Evolutionary conservation across 1,284 basidiomycete species (phyloP), one percentile per base, ranked within the genome.

Genomic region (Puccinia brachypodii): DNA sequence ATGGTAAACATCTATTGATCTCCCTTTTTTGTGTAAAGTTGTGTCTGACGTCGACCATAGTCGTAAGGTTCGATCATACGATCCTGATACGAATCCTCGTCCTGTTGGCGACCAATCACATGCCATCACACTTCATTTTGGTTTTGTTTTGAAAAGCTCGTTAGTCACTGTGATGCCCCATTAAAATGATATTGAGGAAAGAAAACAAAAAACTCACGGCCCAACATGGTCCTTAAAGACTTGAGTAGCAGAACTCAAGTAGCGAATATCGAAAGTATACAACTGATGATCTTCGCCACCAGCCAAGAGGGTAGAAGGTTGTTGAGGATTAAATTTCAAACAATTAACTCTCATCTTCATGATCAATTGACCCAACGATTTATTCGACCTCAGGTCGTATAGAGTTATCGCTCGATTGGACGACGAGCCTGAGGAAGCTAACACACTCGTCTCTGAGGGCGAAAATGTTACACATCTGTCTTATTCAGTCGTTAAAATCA

Each of bases 181-280:
- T n/a, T n/a, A 28, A 25, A 16, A n/a, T 14, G 8, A 7, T 11
- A 3, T 31, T 6, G 38, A 13, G 25, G 33, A 3, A 28, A 40
- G 1, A 47, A 64, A n/a, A 22, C 31, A 25, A 19, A 56, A 33
- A 13, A 73, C 78, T 73, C 58, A 80, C 78, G 96, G 95, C 0
- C 95, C 94, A 16, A 98, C 96, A 87, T 99, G 97, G 0, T 92
- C 95, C 87, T 98, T 99, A 90, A 97, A 99, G 66, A 99, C 94
- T 84, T 97, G 94, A 3, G 92, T 94, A 1, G 97, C 95, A 0
- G 90, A 89, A 13, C 90, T 88, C 72, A 99, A 89, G 82, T 93
- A 91, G 64, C 96, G 91, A 83, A 99, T 93, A 86, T 99, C 97
- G 87, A 97, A 99, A 0, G 97, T 98, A 88, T 99, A 99, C 58